A percentile compares a stretch with the other conserved stretches of the same genome.
Evolutionary conservation across 768 basidiomycete species (phyloP).

Genomic region (Tulasnella sp.): DNA sequence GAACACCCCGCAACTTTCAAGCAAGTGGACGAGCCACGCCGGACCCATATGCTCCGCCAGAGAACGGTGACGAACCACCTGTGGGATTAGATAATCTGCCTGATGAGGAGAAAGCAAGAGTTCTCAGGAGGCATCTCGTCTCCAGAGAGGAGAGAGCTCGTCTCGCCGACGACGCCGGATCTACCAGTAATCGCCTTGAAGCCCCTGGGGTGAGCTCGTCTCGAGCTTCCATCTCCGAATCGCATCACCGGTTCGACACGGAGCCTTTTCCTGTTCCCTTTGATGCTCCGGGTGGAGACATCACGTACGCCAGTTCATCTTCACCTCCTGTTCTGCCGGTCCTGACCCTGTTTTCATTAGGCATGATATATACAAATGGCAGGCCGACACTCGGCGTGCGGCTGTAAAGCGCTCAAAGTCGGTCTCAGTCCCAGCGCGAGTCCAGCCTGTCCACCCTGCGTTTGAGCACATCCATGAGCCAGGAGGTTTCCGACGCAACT

Average conservation of each 20-base stretch:
- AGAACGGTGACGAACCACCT: constrained; percentile 4
- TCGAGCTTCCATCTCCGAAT: constrained; percentile 34
- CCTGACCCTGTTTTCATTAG: constrained; percentile 47
- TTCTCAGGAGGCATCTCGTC: constrained; percentile 80
- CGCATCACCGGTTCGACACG: constrained; percentile 51
- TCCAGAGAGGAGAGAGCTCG: constrained; percentile 64
- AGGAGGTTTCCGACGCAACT: constrained; percentile 91
- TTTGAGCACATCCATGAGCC: constrained; percentile 95
- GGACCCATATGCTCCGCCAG: constrained; percentile 24
- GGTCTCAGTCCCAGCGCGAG: constrained; percentile 56
- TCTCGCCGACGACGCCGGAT: constrained; percentile 33
- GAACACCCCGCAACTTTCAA: constrained; percentile 21
- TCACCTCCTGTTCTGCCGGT: constrained; percentile 23
- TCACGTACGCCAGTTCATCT: constrained; percentile 69
- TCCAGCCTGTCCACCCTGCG: constrained; percentile 58
- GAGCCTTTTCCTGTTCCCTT: constrained; percentile 89
- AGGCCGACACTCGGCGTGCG: constrained; percentile 68
- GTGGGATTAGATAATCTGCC: constrained; percentile 60
- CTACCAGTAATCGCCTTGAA: neutral
- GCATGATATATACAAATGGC: constrained; percentile 96
- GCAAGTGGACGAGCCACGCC: constrained; percentile 20
- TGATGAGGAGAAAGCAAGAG: constrained; percentile 81
- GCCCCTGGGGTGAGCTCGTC: constrained; percentile 17
- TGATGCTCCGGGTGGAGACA: constrained; percentile 83
- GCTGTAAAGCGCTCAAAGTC: constrained; percentile 61